phyloP scores from a whole-genome alignment of 495 filamentous ascomycete genomes.

The Amphirosellinia nigrospora region DNA sequence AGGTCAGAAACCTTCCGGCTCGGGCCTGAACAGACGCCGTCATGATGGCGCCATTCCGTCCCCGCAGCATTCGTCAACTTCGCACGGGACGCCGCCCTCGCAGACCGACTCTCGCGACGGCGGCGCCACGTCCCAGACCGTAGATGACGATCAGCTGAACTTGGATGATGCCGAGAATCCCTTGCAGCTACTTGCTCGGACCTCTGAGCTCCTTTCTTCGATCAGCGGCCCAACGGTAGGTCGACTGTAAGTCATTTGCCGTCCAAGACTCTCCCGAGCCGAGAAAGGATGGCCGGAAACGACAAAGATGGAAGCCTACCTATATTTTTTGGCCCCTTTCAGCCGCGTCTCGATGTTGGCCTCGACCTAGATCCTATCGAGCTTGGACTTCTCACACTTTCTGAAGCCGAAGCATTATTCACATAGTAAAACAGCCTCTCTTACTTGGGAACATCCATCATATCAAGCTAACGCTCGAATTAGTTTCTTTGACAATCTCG shows the following conservation, averaged over 20 bases:
- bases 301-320: slow-evolving; percentile 40
- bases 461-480: slow-evolving; percentile 9
- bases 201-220: slow-evolving; percentile 69
- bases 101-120: slow-evolving; percentile 40
- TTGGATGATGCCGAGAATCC: slow-evolving; percentile 78
- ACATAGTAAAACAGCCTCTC: slow-evolving; percentile 56
- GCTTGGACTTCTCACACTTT: slow-evolving; percentile 64
- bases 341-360: slow-evolving; percentile 65
- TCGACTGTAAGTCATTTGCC: slow-evolving; percentile 21
- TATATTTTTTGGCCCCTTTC: slow-evolving; percentile 66
- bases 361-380: slow-evolving; percentile 70
- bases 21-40: slow-evolving; percentile 25
- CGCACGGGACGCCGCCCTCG: slow-evolving; percentile 36
- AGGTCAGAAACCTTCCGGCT: slow-evolving; percentile 30
- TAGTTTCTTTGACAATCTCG: slow-evolving; percentile 72
- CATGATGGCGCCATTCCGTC: slow-evolving; percentile 36
- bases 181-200: slow-evolving; percentile 70
- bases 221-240: slow-evolving; percentile 42
- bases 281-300: slow-evolving; percentile 35
- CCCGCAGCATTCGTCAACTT: slow-evolving; percentile 38
- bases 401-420: slow-evolving; percentile 69
- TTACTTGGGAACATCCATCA: background rate
- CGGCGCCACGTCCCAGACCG: slow-evolving; percentile 29
- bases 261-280: slow-evolving; percentile 29
- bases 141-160: slow-evolving; percentile 57